A percentile compares a stretch with the other conserved stretches of the same genome.
Evolutionary conservation across 805 yeast species (phyloP).

Genomic region (Nakazawaea populi): DNA sequence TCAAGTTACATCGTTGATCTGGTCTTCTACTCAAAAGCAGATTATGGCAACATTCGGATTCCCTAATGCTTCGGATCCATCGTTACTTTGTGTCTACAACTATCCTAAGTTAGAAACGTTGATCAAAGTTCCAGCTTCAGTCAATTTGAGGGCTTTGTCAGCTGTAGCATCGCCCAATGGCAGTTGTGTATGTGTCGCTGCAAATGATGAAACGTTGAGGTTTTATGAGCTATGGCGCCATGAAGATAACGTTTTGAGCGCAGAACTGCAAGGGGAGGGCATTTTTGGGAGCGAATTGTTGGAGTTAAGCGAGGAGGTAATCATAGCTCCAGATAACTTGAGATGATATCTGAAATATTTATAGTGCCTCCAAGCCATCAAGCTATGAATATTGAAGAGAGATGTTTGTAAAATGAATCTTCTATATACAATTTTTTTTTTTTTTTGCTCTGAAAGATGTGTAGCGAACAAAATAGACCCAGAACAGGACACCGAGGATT

Average conservation of each 20-base stretch:
- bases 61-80: conserved; percentile 46
- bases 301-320: conserved; percentile 54
- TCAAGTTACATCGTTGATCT: conserved; percentile 73
- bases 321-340: not conserved
- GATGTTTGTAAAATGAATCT: too few relatives aligned
- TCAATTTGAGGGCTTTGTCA: conserved; percentile 55
- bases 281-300: conserved; percentile 51
- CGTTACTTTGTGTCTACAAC: conserved; percentile 52
- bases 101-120: conserved; percentile 58
- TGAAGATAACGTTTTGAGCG: conserved; percentile 22
- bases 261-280: conserved; percentile 36
- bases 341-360: not conserved
- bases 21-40: conserved; percentile 65
- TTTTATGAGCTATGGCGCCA: conserved; percentile 66
- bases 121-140: conserved; percentile 42
- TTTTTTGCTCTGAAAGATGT: too few relatives aligned
- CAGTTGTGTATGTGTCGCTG: conserved; percentile 60
- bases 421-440: too few relatives aligned
- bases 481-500: too few relatives aligned
- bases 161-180: conserved; percentile 64
- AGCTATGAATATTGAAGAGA: too few relatives aligned
- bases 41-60: conserved; percentile 81
- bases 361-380: too few relatives aligned
- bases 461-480: too few relatives aligned
- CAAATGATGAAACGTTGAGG: conserved; percentile 73